Evolutionary conservation across 345 rosid species (phyloP).

Genomic region (Citrus sp.): DNA sequence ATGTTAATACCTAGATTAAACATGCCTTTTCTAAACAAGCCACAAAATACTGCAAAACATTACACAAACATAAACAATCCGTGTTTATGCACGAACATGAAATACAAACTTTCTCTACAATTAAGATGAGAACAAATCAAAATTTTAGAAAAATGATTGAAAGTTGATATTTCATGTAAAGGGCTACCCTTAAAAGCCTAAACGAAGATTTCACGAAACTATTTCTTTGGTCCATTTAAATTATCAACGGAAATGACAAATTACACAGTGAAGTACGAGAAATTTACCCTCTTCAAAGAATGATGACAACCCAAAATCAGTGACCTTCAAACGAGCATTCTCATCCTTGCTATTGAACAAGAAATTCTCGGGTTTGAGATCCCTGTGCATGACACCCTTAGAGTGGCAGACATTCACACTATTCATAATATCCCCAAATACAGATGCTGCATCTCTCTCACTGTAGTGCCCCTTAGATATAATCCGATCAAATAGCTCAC

Average conservation of each 20-base stretch:
- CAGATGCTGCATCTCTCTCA: constrained; percentile 76
- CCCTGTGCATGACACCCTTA: constrained; percentile 90
- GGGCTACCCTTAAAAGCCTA: neutral
- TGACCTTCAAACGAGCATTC: constrained; percentile 64
- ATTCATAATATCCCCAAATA: constrained; percentile 65
- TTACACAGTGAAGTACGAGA: constrained; percentile 16
- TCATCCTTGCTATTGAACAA: constrained; percentile 64
- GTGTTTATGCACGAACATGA: too few species aligned
- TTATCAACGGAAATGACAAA: neutral
- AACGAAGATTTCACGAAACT: neutral
- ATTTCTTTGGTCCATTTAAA: neutral
- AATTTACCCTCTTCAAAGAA: constrained; percentile 49
- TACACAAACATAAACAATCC: too few species aligned
- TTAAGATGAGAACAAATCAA: too few species aligned
- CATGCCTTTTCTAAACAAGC: too few species aligned
- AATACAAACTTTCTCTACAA: too few species aligned
- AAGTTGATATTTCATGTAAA: too few species aligned
- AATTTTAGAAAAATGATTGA: too few species aligned
- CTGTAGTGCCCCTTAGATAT: constrained; percentile 71
- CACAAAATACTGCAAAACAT: neutral
- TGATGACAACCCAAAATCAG: constrained; percentile 83
- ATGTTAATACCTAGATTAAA: too few species aligned
- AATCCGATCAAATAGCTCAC: constrained; percentile 82
- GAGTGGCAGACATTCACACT: constrained; percentile 83
- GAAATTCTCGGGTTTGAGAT: constrained; percentile 96